Percentiles rank a stretch among this genome's conserved stretches.
Conservation (phyloP, 2,329 filamentous ascomycete species). For the Stachybotrys elegans region DNA sequence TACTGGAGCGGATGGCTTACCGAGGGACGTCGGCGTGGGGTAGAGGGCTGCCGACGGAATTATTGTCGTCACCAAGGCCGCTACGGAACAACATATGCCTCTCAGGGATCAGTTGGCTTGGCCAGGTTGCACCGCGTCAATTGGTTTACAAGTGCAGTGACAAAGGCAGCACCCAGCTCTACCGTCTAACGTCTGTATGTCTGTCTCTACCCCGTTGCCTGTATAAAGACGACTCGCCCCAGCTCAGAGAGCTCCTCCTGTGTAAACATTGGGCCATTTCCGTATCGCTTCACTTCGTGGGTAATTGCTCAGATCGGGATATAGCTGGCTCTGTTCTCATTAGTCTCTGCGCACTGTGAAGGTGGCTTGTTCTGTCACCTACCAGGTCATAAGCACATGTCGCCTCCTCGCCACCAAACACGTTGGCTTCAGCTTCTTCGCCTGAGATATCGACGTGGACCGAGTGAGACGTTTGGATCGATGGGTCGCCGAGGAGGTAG, state of each 20-base stretch:
- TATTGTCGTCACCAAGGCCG: no score
- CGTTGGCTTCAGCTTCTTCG: background rate
- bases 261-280: conserved; percentile 1
- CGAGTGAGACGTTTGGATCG: background rate
- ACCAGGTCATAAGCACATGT: conserved; percentile 1
- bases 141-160: no score
- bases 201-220: no score
- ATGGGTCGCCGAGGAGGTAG: conserved; percentile 22
- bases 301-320: background rate
- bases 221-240: no score
- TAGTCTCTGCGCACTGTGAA: background rate
- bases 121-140: no score
- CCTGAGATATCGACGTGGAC: background rate
- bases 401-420: background rate
- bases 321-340: background rate
- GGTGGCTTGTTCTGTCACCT: background rate
- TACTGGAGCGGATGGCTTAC: no score
- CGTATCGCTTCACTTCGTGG: background rate
- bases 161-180: no score
- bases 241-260: background rate
- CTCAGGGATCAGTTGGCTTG: no score
- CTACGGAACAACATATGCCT: no score
- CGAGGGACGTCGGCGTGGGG: no score
- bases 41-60: no score
- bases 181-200: no score